Evolutionary conservation across 345 rosid genomes (phyloP).

Genomic region (Eucalyptus pumila): DNA sequence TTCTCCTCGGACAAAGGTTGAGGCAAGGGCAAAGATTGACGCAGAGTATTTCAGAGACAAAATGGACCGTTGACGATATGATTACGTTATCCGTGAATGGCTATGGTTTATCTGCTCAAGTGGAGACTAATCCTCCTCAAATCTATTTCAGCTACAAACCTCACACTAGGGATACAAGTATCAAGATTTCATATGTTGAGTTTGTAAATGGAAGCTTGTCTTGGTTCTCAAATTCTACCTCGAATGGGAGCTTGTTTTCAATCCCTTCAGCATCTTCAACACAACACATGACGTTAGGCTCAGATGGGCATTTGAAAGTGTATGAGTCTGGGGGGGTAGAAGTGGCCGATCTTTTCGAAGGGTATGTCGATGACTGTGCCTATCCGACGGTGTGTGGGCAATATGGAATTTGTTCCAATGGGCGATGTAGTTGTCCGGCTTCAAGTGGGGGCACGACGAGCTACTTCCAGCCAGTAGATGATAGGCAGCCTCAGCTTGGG

Average conservation of each 20-base stretch:
- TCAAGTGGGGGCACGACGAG: neutral
- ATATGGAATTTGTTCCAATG: neutral
- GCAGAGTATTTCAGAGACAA: neutral
- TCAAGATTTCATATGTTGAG: neutral
- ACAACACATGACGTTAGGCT: neutral
- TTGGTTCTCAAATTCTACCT: neutral
- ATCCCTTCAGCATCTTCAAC: neutral
- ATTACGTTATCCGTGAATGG: neutral
- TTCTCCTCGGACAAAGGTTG: neutral
- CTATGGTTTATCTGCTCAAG: neutral
- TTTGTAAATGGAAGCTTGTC: neutral
- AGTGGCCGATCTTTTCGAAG: neutral
- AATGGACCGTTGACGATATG: neutral
- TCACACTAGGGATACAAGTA: neutral
- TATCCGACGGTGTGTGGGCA: neutral
- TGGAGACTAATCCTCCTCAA: neutral
- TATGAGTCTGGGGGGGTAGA: neutral
- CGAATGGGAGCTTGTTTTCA: neutral
- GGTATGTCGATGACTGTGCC: neutral
- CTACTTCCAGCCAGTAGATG: neutral
- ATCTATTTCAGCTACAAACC: neutral
- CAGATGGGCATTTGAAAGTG: conserved; percentile 10
- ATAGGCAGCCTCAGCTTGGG: neutral
- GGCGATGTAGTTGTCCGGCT: neutral
- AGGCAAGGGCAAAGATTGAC: neutral